phyloP scores from a whole-genome alignment of 2,329 filamentous ascomycete species.

The Apiospora malaysiana region DNA sequence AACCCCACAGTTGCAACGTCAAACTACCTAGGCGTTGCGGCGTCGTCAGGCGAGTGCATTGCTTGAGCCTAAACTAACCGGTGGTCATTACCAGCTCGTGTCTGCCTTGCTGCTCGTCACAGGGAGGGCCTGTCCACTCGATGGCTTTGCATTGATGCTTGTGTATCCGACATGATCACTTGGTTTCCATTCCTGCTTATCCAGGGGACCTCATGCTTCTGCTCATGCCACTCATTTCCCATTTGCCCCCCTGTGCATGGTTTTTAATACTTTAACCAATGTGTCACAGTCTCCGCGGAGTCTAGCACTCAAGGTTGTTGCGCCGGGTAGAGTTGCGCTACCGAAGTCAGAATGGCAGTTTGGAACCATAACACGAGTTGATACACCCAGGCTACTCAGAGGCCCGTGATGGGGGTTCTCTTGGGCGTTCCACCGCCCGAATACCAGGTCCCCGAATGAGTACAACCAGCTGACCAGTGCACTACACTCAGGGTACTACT shows the following conservation, averaged over 20 bases:
- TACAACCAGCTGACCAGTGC: too few relatives aligned
- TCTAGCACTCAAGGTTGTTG: neutral
- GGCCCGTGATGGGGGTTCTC: neutral
- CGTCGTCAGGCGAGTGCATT: neutral
- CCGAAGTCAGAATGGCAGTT: neutral
- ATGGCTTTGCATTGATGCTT: neutral
- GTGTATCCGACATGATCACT: neutral
- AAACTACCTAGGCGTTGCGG: neutral
- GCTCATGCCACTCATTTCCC: neutral
- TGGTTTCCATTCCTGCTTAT: neutral
- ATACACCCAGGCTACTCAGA: conserved; percentile 1
- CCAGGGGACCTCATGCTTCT: neutral
- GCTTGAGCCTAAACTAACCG: neutral
- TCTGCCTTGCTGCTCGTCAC: neutral
- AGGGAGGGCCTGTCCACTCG: neutral
- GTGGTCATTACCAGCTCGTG: neutral
- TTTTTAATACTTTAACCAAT: neutral
- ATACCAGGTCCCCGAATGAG: neutral
- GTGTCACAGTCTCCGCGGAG: neutral
- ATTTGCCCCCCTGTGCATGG: neutral
- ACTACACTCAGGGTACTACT: too few relatives aligned
- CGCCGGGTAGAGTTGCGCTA: neutral
- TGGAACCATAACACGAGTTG: neutral
- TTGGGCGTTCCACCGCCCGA: too few relatives aligned
- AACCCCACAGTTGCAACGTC: neutral